Evolutionary conservation across 495 filamentous ascomycete species (phyloP).

Genomic region (Cercophora newfieldiana): DNA sequence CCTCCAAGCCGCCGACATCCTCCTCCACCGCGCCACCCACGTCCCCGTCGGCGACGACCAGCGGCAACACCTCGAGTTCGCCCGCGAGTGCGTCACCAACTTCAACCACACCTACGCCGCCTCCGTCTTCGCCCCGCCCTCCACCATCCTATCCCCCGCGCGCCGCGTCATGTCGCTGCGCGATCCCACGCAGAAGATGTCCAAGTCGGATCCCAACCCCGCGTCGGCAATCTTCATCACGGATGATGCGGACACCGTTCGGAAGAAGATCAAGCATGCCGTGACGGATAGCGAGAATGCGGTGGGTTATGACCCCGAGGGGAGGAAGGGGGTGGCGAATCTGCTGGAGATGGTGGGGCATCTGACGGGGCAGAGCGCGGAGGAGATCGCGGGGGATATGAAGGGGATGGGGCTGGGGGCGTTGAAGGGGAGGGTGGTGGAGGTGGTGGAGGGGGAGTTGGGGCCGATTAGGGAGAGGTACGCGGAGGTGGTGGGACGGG

Average conservation of each 20-base stretch:
- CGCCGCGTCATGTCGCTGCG: conserved; percentile 88
- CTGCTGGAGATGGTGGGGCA: conserved; percentile 74
- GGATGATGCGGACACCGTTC: conserved; percentile 61
- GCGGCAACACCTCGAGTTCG: conserved; percentile 89
- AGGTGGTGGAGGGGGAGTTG: conserved; percentile 56
- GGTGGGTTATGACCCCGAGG: conserved; percentile 69
- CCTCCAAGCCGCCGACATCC: conserved; percentile 90
- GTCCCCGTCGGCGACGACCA: conserved; percentile 96
- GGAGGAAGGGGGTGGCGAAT: conserved; percentile 83
- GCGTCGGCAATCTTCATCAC: conserved; percentile 78
- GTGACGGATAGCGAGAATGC: conserved; percentile 69
- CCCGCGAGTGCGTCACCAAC: conserved; percentile 74
- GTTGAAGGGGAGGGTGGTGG: conserved; percentile 66
- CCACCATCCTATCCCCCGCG: conserved; percentile 71
- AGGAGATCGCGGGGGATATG: conserved; percentile 57
- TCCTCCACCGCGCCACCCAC: conserved; percentile 86
- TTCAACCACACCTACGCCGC: conserved; percentile 75
- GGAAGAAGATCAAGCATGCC: conserved; percentile 65
- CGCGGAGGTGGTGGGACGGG: conserved; percentile 48
- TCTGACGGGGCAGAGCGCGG: conserved; percentile 47
- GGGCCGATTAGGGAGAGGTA: conserved; percentile 63
- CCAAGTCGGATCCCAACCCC: conserved; percentile 74
- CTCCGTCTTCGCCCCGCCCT: conserved; percentile 61
- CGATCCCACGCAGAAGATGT: conserved; percentile 81
- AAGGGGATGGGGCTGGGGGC: conserved; percentile 55